Conservation (phyloP, 257 asterid genomes). For the Cynanchum wilfordii region DNA sequence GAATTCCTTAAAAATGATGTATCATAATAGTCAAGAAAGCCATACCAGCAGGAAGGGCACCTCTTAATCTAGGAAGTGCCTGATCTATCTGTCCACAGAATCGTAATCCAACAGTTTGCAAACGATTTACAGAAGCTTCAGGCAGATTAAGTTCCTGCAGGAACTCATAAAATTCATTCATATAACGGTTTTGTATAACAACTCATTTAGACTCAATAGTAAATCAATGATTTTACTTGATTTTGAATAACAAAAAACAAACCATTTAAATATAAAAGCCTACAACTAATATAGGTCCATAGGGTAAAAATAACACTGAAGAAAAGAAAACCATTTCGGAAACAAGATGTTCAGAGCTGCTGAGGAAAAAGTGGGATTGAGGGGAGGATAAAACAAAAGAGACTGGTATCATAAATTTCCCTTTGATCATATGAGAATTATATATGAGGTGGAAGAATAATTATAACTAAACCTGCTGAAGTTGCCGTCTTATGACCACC, state of each 20-base stretch:
- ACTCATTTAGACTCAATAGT: background rate
- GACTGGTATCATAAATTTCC: background rate
- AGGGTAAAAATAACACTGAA: background rate
- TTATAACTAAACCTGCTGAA: conserved; percentile 61
- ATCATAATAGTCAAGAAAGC: conserved; percentile 11
- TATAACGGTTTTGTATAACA: background rate
- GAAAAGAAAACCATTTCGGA: background rate
- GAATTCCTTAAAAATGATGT: conserved; percentile 12
- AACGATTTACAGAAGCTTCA: conserved; percentile 78
- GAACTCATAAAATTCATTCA: background rate
- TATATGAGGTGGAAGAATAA: conserved; percentile 1
- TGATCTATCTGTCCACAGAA: conserved; percentile 92
- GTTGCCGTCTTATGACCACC: conserved; percentile 93
- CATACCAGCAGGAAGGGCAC: conserved; percentile 93
- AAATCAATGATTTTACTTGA: no score
- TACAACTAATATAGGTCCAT: background rate
- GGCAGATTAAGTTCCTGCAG: conserved; percentile 87
- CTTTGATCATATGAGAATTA: background rate
- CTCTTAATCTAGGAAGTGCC: conserved; percentile 92
- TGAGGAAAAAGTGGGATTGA: background rate
- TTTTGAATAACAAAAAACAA: background rate
- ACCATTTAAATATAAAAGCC: background rate
- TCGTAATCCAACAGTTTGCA: conserved; percentile 94
- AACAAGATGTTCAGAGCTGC: background rate
- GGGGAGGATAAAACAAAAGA: background rate